Percentiles rank a stretch among this genome's conserved stretches.
Evolutionary conservation across 805 yeast genomes (phyloP).

Genomic region (Candida insectalens): DNA sequence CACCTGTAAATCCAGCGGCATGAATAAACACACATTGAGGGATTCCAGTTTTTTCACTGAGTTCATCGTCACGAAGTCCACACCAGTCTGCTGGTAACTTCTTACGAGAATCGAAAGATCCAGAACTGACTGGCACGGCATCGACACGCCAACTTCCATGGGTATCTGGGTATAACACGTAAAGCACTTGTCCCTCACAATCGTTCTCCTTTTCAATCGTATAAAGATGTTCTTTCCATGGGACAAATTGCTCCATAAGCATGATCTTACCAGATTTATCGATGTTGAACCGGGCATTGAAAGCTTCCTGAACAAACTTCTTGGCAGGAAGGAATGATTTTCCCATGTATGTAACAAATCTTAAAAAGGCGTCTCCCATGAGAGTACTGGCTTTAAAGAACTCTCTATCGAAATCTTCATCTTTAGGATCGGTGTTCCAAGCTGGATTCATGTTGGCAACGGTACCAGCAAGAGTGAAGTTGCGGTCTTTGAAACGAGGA

Average conservation of each 20-base stretch:
- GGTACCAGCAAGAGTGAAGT: slow-evolving; percentile 68
- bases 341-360: slow-evolving; percentile 61
- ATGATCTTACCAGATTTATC: slow-evolving; percentile 68
- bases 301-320: slow-evolving; percentile 61
- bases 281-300: slow-evolving; percentile 46
- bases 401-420: slow-evolving; percentile 53
- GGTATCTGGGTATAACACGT: slow-evolving; percentile 76
- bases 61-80: slow-evolving; percentile 86
- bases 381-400: slow-evolving; percentile 65
- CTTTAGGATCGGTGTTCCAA: slow-evolving; percentile 66
- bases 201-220: slow-evolving; percentile 53
- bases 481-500: slow-evolving; percentile 61
- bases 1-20: slow-evolving; percentile 97
- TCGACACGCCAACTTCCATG: slow-evolving; percentile 74
- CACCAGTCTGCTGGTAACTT: slow-evolving; percentile 89
- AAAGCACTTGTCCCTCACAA: slow-evolving; percentile 49
- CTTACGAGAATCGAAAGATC: slow-evolving; percentile 76
- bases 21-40: slow-evolving; percentile 86
- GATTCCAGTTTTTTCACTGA: slow-evolving; percentile 68
- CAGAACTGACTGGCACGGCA: slow-evolving; percentile 74
- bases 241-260: slow-evolving; percentile 67
- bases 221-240: slow-evolving; percentile 93
- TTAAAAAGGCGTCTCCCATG: slow-evolving; percentile 76
- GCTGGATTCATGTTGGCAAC: slow-evolving; percentile 76
- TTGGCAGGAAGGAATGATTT: slow-evolving; percentile 90